Conservation (phyloP, 73 alveolate genomes). For the Paramecium sonneborni region DNA sequence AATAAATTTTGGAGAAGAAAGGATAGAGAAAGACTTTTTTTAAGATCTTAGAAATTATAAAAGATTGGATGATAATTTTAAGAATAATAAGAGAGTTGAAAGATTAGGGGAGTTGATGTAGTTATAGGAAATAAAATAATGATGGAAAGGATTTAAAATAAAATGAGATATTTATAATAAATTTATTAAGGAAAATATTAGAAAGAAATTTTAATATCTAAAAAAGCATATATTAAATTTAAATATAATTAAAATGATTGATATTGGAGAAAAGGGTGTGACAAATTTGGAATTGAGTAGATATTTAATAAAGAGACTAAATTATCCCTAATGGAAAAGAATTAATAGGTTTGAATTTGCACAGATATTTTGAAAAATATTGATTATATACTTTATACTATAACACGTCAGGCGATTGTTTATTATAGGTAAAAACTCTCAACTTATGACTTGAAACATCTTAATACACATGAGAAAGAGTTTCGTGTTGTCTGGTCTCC, state of each 20-base stretch:
- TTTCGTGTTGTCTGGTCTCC: conserved; percentile 51
- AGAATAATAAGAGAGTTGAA: too few relatives aligned
- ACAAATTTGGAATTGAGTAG: conserved; percentile 20
- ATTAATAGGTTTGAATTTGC: conserved; percentile 20
- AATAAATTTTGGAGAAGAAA: neutral
- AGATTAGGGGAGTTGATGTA: neutral
- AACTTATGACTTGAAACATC: conserved; percentile 45
- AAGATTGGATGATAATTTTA: too few relatives aligned
- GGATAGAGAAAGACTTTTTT: neutral
- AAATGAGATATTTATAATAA: neutral
- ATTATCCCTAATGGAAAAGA: neutral
- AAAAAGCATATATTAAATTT: conserved; percentile 7
- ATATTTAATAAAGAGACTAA: conserved; percentile 17
- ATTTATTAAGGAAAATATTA: neutral
- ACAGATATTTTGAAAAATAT: neutral
- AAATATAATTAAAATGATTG: conserved; percentile 27
- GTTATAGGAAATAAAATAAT: neutral
- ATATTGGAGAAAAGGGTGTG: conserved; percentile 18
- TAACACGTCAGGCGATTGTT: conserved; percentile 53
- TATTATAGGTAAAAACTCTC: conserved; percentile 51
- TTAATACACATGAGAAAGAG: conserved; percentile 39
- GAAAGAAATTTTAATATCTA: neutral
- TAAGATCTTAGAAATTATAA: conserved; percentile 1
- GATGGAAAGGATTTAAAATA: neutral
- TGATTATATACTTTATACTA: conserved; percentile 41